phyloP scores from a whole-genome alignment of 768 basidiomycete species.

The Lactarius vividus region DNA sequence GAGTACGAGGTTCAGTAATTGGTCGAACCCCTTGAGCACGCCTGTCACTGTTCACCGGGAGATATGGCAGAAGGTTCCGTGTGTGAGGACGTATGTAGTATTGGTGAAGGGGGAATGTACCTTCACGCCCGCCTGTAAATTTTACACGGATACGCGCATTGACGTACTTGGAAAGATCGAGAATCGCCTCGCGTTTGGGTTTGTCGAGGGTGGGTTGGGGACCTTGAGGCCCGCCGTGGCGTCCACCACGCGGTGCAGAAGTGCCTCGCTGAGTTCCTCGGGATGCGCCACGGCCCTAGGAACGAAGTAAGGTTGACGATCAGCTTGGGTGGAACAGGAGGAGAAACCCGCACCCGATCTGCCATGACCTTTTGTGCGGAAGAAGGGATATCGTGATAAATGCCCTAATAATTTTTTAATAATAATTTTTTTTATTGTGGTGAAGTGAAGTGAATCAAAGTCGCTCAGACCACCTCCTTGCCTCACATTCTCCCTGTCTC shows the following conservation, averaged over 20 bases:
- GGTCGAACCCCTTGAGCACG: slow-evolving; percentile 92
- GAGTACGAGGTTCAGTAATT: slow-evolving; percentile 92
- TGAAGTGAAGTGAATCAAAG: background rate
- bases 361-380: slow-evolving; percentile 41
- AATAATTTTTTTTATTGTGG: background rate
- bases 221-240: slow-evolving; percentile 49
- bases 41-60: slow-evolving; percentile 65
- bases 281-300: slow-evolving; percentile 58
- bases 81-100: background rate
- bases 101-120: slow-evolving; percentile 39
- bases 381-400: background rate
- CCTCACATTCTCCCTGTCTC: background rate
- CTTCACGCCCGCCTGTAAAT: slow-evolving; percentile 97
- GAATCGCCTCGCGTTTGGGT: slow-evolving; percentile 89
- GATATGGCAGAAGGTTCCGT: slow-evolving; percentile 1
- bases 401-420: background rate
- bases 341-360: slow-evolving; percentile 52
- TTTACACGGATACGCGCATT: slow-evolving; percentile 92
- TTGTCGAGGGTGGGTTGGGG: slow-evolving; percentile 59
- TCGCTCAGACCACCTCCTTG: background rate
- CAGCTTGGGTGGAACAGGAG: background rate
- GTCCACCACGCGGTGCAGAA: slow-evolving; percentile 38
- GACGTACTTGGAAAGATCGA: slow-evolving; percentile 92
- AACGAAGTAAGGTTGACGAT: slow-evolving; percentile 35
- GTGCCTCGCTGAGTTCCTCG: slow-evolving; percentile 45